Percentiles rank a stretch among this genome's conserved stretches.
These are phyloP conservation scores for Tuber indicum DNA, from an alignment of 495 filamentous ascomycete genomes.

Conservation along the genomic window DNA sequence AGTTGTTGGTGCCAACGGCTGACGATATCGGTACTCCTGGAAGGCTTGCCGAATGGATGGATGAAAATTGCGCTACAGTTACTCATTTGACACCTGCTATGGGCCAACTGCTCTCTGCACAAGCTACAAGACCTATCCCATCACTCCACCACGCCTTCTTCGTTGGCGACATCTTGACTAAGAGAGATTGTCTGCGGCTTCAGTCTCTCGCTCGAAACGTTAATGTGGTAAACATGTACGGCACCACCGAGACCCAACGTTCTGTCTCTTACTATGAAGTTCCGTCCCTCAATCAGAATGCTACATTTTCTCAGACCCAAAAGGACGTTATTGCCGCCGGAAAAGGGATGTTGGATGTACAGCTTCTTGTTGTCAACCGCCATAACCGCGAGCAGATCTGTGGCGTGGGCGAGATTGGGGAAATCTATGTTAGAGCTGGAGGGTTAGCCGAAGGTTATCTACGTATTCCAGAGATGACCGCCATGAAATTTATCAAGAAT, in stretches of 20 bases:
- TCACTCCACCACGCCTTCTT: slow-evolving; percentile 78
- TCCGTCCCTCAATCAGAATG: slow-evolving; percentile 60
- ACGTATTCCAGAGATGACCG: slow-evolving; percentile 60
- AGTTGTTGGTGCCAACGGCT: slow-evolving; percentile 70
- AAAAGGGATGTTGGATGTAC: slow-evolving; percentile 86
- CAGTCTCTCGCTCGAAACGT: slow-evolving; percentile 72
- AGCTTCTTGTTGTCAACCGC: slow-evolving; percentile 82
- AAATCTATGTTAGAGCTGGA: slow-evolving; percentile 81
- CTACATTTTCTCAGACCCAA: slow-evolving; percentile 62
- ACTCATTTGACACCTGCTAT: slow-evolving; percentile 93
- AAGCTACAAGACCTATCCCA: slow-evolving; percentile 69
- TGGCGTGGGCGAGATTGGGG: slow-evolving; percentile 72
- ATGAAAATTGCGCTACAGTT: slow-evolving; percentile 66
- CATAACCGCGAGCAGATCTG: slow-evolving; percentile 67
- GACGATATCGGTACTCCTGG: slow-evolving; percentile 81
- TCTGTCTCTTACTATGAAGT: slow-evolving; percentile 85
- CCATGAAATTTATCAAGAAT: slow-evolving; percentile 76
- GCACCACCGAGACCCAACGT: slow-evolving; percentile 83
- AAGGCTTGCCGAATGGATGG: slow-evolving; percentile 86
- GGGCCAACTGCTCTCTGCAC: slow-evolving; percentile 91
- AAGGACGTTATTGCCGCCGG: slow-evolving; percentile 80
- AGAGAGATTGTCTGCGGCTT: slow-evolving; percentile 72
- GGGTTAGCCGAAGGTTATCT: slow-evolving; percentile 88
- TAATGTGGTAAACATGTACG: slow-evolving; percentile 83
- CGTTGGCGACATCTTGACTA: slow-evolving; percentile 87